A percentile compares a stretch with the other conserved stretches of the same genome.
Evolutionary conservation across 176 grass and related monocot genomes (phyloP).

Genomic region (Pontederia crassipes): DNA sequence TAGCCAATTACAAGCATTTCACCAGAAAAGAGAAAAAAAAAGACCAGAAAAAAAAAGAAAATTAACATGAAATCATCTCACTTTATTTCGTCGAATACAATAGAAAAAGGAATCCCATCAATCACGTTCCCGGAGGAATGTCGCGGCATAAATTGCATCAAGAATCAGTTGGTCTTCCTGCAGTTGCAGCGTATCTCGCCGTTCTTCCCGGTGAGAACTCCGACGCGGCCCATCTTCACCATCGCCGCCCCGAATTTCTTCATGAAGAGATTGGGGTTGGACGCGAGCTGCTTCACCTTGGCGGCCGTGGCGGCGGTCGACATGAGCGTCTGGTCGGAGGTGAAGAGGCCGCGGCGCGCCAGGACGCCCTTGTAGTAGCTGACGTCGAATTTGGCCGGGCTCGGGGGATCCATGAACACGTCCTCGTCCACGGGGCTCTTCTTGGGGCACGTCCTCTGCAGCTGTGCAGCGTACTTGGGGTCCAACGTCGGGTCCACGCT

Average conservation of each 20-base stretch:
- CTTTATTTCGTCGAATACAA: too few relatives aligned
- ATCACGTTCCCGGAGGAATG: too few relatives aligned
- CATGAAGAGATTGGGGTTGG: neutral
- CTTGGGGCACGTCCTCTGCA: conserved; percentile 24
- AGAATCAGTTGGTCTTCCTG: neutral
- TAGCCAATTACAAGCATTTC: too few relatives aligned
- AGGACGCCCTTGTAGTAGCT: neutral
- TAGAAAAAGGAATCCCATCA: too few relatives aligned
- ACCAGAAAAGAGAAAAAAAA: too few relatives aligned
- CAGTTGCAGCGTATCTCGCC: conserved; percentile 1
- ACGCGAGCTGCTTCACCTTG: neutral
- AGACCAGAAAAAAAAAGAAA: too few relatives aligned
- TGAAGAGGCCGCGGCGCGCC: neutral
- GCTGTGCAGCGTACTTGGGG: conserved; percentile 22
- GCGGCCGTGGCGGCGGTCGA: neutral
- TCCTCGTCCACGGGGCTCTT: conserved; percentile 21
- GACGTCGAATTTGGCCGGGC: neutral
- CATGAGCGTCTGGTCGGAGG: conserved; percentile 4
- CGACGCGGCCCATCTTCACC: neutral
- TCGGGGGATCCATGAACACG: conserved; percentile 22
- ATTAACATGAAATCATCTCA: too few relatives aligned
- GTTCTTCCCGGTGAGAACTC: neutral
- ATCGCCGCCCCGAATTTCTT: neutral
- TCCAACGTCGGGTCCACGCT: conserved; percentile 25
- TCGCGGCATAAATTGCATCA: too few relatives aligned